Percentiles rank a stretch among this genome's conserved stretches.
Conservation (phyloP, 2,329 filamentous ascomycete genomes). For the Fusarium robinianum region DNA sequence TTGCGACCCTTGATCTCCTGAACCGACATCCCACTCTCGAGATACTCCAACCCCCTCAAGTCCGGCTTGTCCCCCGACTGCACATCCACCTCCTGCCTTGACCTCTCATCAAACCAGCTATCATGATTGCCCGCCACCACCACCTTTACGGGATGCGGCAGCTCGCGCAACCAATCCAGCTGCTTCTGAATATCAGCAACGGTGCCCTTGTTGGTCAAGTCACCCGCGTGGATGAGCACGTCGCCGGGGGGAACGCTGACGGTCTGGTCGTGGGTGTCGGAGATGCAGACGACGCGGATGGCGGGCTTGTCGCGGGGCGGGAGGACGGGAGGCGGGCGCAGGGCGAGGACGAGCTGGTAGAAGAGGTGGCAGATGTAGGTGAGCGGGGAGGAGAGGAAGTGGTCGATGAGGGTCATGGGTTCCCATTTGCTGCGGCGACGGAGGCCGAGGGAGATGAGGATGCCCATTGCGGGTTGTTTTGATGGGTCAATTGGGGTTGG, state of each 20-base stretch:
- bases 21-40: conserved; percentile 69
- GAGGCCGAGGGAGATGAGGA: conserved; percentile 52
- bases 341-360: conserved; percentile 66
- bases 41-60: conserved; percentile 72
- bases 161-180: conserved; percentile 76
- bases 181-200: conserved; percentile 77
- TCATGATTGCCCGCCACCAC: conserved; percentile 90
- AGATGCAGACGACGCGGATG: conserved; percentile 83
- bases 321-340: conserved; percentile 68
- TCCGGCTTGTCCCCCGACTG: conserved; percentile 58
- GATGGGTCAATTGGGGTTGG: no score
- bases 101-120: conserved; percentile 74
- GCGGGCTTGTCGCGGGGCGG: conserved; percentile 58
- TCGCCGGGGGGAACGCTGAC: conserved; percentile 73
- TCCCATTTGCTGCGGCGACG: conserved; percentile 55
- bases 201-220: conserved; percentile 76
- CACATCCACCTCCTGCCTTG: conserved; percentile 61
- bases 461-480: conserved; percentile 44
- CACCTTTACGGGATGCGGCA: conserved; percentile 80
- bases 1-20: conserved; percentile 65
- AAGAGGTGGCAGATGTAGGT: conserved; percentile 64
- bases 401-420: conserved; percentile 60
- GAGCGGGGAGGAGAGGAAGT: conserved; percentile 70
- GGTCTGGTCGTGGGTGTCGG: conserved; percentile 78
- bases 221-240: conserved; percentile 86